A percentile compares a stretch with the other conserved stretches of the same genome.
Conservation (phyloP, 208 protist genomes). For the Leptomonas pyrrhocoris region DNA sequence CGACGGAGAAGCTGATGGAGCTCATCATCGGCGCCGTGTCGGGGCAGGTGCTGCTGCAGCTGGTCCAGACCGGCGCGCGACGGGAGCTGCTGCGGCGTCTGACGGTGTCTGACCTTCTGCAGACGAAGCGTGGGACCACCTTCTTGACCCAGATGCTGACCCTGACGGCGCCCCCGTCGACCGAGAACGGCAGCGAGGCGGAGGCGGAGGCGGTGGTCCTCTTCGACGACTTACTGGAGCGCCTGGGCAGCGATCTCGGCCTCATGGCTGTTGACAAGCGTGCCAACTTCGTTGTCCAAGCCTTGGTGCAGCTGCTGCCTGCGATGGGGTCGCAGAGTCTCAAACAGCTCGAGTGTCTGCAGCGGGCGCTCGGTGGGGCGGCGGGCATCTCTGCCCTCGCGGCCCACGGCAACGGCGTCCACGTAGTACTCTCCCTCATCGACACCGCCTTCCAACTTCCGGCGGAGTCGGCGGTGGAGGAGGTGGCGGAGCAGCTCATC, state of each 20-base stretch:
- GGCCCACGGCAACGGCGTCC: slow-evolving; percentile 66
- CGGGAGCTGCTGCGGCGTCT: slow-evolving; percentile 51
- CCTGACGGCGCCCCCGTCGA: slow-evolving; percentile 9
- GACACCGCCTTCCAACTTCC: slow-evolving; percentile 47
- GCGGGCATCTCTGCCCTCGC: slow-evolving; percentile 47
- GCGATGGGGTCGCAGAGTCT: slow-evolving; percentile 31
- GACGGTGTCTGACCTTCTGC: slow-evolving; percentile 50
- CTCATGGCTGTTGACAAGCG: slow-evolving; percentile 70
- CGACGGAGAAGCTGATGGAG: slow-evolving; percentile 47
- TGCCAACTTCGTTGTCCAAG: slow-evolving; percentile 88
- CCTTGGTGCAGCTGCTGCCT: slow-evolving; percentile 56
- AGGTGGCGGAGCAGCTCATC: slow-evolving; percentile 53
- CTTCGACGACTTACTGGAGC: slow-evolving; percentile 49
- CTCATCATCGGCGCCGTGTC: slow-evolving; percentile 78
- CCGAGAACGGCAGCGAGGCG: slow-evolving; percentile 3
- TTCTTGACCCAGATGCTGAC: slow-evolving; percentile 69
- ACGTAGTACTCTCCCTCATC: slow-evolving; percentile 69
- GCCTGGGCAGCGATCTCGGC: slow-evolving; percentile 43
- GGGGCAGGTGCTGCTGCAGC: slow-evolving; percentile 64
- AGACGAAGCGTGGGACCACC: slow-evolving; percentile 69
- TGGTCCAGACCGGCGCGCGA: slow-evolving; percentile 46
- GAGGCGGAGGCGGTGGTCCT: slow-evolving; percentile 38
- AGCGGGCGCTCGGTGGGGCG: slow-evolving; percentile 53
- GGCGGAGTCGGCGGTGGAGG: slow-evolving; percentile 46
- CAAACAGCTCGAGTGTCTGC: slow-evolving; percentile 43